These are phyloP conservation scores for Lachnellula occidentalis DNA, from an alignment of 2,329 filamentous ascomycete genomes.

Conservation along the genomic window DNA sequence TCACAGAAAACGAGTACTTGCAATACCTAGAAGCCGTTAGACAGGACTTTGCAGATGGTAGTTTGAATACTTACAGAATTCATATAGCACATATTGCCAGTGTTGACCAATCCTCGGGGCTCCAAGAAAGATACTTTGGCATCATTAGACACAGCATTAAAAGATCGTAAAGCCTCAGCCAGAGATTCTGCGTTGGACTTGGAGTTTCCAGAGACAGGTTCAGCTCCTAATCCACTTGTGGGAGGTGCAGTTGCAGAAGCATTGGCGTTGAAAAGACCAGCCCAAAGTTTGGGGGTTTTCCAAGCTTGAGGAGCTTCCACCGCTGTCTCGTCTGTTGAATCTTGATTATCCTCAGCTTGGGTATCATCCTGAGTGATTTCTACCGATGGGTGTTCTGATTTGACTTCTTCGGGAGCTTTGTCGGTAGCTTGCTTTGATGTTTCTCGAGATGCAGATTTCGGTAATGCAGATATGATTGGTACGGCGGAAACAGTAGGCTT, in stretches of 20 bases:
- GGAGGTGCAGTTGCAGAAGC: constrained; percentile 31
- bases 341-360: background rate
- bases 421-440: constrained; percentile 10
- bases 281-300: constrained; percentile 58
- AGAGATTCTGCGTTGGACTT: constrained; percentile 55
- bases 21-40: constrained; percentile 62
- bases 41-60: background rate
- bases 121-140: constrained; percentile 76
- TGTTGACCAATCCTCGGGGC: constrained; percentile 89
- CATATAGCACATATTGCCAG: constrained; percentile 99
- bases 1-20: constrained; percentile 92
- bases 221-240: constrained; percentile 27
- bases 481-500: constrained; percentile 37
- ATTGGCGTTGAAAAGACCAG: constrained; percentile 57
- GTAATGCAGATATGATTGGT: constrained; percentile 41
- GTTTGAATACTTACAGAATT: constrained; percentile 71
- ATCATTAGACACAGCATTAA: constrained; percentile 53
- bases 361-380: constrained; percentile 7
- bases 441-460: constrained; percentile 39
- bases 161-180: constrained; percentile 70
- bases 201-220: constrained; percentile 35
- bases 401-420: constrained; percentile 12
- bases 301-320: constrained; percentile 36
- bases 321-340: constrained; percentile 30
- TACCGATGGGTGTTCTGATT: constrained; percentile 6